Evolutionary conservation across 495 filamentous ascomycete genomes (phyloP), one percentile per base, ranked within the genome.

Genomic region (Symbiotaphrina buchneri): DNA sequence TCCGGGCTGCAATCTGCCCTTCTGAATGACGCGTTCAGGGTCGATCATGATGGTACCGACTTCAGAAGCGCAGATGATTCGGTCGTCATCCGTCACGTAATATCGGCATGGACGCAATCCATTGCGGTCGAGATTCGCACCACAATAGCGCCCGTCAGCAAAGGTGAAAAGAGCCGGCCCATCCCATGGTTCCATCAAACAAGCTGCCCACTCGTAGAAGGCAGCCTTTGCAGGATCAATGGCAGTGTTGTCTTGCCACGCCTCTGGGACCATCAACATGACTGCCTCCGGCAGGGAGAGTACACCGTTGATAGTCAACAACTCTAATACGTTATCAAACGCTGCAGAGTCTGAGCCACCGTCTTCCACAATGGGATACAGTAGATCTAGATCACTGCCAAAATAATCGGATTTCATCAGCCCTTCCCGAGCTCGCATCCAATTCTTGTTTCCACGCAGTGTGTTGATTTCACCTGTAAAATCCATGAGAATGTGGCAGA

Each of bases 111-210:
- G 87, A 36, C 87, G 74, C 35, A 99, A 63, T 51, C 87, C 87
- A 48, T 99, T 99, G 44, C 87, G 74, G 57, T 99, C 87, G n/a
- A 99, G 65, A 46, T 93, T 95, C 31, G 87, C 87, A 62, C 87
- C 87, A 43, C 87, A 99, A 59, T 91, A 99, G 38, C 87, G 70
- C 31, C 87, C 87, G 52, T 99, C 87, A 18, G 90, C 78, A 52
- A 99, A 99, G 2, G 85, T 94, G 59, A 99, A 99, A 16, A 99
- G 66, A 36, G 87, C 87, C 10, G 87, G 87, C 6, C 87, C 87
- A 53, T 99, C 87, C 87, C 87, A 99, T 18, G 87, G 85, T 57
- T 99, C 87, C 87, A 99, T 99, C 61, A 92, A 75, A 54, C 87
- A 99, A 27, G 83, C 85, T 38, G 87, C 87, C 87, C 87, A 99